A percentile compares a stretch with the other conserved stretches of the same genome.
phyloP scores from a whole-genome alignment of 2,329 filamentous ascomycete genomes.

The Chalaropsis thielavioides region DNA sequence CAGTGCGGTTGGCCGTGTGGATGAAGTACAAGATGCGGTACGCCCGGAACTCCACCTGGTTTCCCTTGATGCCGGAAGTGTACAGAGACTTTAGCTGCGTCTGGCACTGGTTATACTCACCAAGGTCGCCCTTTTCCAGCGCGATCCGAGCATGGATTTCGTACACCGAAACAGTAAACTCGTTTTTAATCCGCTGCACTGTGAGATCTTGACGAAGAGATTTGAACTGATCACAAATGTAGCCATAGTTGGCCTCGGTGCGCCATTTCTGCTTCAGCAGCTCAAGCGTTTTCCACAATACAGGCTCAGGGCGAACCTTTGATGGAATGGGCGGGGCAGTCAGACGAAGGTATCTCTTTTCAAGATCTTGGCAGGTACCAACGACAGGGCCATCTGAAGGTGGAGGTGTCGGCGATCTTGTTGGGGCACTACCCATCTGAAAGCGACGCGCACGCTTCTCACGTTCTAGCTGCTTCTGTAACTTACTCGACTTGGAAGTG shows the following conservation, averaged over 20 bases:
- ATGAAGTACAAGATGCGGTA: slow-evolving; percentile 99
- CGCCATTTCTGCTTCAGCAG: slow-evolving; percentile 90
- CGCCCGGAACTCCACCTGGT: slow-evolving; percentile 90
- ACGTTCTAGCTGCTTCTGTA: slow-evolving; percentile 63
- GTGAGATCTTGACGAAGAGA: slow-evolving; percentile 95
- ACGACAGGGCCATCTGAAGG: slow-evolving; percentile 57
- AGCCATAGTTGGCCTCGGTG: slow-evolving; percentile 83
- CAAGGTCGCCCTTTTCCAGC: slow-evolving; percentile 93
- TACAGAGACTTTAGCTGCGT: slow-evolving; percentile 92
- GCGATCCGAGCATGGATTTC: slow-evolving; percentile 96
- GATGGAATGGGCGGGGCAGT: slow-evolving; percentile 80
- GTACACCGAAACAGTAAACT: slow-evolving; percentile 92
- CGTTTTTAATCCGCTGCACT: slow-evolving; percentile 90
- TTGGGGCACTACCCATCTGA: slow-evolving; percentile 45
- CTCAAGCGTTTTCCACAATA: slow-evolving; percentile 74
- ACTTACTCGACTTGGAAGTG: slow-evolving; percentile 61
- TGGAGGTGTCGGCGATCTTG: slow-evolving; percentile 40
- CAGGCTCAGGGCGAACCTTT: slow-evolving; percentile 66
- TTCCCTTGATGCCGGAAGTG: slow-evolving; percentile 70
- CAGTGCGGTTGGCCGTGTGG: slow-evolving; percentile 93
- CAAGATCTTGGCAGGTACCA: slow-evolving; percentile 67
- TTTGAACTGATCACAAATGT: slow-evolving; percentile 99
- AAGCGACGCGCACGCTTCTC: slow-evolving; percentile 86
- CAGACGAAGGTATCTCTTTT: slow-evolving; percentile 90
- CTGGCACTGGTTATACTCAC: slow-evolving; percentile 99